Evolutionary conservation across 106 monocot genomes (phyloP), one percentile per base, ranked within the genome.

Genomic region (Alisma plantagoaquatica): DNA sequence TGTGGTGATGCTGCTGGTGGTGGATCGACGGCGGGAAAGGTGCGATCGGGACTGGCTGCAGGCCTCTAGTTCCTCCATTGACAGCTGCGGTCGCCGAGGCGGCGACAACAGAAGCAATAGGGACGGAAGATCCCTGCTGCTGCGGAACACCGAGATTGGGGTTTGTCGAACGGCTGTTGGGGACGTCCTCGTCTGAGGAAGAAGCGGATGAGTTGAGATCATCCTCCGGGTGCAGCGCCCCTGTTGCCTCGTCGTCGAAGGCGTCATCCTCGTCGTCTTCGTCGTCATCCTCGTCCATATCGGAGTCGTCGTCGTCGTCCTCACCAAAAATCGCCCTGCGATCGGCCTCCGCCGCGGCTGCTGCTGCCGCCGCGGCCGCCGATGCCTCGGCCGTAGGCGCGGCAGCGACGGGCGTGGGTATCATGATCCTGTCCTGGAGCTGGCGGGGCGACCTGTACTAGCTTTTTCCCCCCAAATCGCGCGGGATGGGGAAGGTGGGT

Each of bases 231-330:
- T 19, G 11, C 1, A 12, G n/a, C 3, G 21, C 31, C 3, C 27
- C n/a, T 14, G 35, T 16, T 51, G 35, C 23, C 10, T 65, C 65
- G 0, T 54, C 55, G 7, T 66, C 66, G 17, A 44, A 43, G 3
- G 44, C 59, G 12, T 60, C 59, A 2, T 61, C 61, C 32, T 61
- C 61, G 33, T 20, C 18, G n/a, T 57, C 56, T 24, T n/a, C n/a
- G n/a, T 57, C 66, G 24, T 57, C 66, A n/a, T 60, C 59, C 9
- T 48, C 35, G 22, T 63, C 63, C 41, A 26, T 43, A 18, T 52
- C 63, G 8, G 53, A 58, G 63, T 42, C 53, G 31, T 44, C 55
- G 3, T 56, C 66, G 12, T 66, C 66, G 11, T 66, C 66, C 31
- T 50, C 57, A 41, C 58, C 58, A 35, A 68, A 49, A 31, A 58